Evolutionary conservation across 2,329 filamentous ascomycete species (phyloP).

Genomic region (Talaromyces sp.): DNA sequence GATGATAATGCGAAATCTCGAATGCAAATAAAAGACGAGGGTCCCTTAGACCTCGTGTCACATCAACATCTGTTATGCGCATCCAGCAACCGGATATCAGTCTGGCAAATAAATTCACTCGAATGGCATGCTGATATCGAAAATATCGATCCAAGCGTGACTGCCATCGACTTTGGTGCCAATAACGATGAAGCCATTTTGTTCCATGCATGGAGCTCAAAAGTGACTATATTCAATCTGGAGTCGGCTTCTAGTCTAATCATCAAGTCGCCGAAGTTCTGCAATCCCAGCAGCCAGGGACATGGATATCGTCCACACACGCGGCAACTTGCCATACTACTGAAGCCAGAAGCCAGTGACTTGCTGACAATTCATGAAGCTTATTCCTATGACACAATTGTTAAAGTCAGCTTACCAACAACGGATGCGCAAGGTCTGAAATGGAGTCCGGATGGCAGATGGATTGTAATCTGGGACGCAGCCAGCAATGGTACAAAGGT

Average conservation of each 20-base stretch:
- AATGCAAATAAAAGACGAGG: neutral
- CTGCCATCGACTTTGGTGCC: conserved; percentile 34
- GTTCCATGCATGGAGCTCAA: conserved; percentile 38
- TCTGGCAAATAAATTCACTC: conserved; percentile 35
- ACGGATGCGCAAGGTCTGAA: conserved; percentile 54
- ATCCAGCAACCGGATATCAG: conserved; percentile 30
- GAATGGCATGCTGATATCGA: conserved; percentile 38
- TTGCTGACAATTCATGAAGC: conserved; percentile 37
- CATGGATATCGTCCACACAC: conserved; percentile 39
- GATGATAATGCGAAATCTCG: neutral
- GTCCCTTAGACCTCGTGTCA: conserved; percentile 16
- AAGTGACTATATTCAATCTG: conserved; percentile 33
- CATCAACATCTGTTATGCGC: conserved; percentile 31
- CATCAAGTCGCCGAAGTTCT: conserved; percentile 38
- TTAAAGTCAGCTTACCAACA: conserved; percentile 41
- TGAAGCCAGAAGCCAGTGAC: conserved; percentile 37
- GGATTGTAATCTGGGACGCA: conserved; percentile 55
- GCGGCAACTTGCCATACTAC: conserved; percentile 34
- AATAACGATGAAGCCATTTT: conserved; percentile 34
- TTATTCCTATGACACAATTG: conserved; percentile 31
- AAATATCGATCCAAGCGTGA: conserved; percentile 32
- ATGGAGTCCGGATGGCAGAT: conserved; percentile 57
- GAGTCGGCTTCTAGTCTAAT: conserved; percentile 32
- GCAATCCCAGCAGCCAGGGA: conserved; percentile 26
- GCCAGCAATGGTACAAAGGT: conserved; percentile 48